phyloP scores from a whole-genome alignment of 23 red algal genomes.

The Porphyridium purpureum region DNA sequence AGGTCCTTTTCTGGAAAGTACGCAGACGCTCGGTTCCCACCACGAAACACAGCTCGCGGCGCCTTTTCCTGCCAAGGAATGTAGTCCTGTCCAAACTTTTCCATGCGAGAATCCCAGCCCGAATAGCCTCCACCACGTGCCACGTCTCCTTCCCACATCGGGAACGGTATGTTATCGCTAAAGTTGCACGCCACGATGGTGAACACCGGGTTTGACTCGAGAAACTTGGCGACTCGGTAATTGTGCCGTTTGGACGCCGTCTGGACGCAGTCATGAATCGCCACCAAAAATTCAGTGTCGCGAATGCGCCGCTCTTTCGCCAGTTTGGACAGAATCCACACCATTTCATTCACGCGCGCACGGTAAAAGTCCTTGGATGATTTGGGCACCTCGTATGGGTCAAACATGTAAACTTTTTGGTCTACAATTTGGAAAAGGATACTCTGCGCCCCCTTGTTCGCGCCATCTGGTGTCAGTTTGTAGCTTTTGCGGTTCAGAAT shows the following conservation, averaged over 20 bases:
- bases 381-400: conserved; percentile 67
- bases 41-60: conserved; percentile 71
- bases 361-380: conserved; percentile 65
- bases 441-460: conserved; percentile 58
- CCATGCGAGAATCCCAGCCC: conserved; percentile 68
- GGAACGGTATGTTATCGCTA: conserved; percentile 93
- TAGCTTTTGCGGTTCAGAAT: conserved; percentile 33
- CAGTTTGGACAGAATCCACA: conserved; percentile 48
- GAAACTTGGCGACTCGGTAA: conserved; percentile 43
- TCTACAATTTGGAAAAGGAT: conserved; percentile 59
- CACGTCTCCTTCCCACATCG: conserved; percentile 73
- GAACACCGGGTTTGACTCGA: conserved; percentile 58
- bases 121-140: conserved; percentile 35
- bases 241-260: conserved; percentile 53
- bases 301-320: conserved; percentile 36
- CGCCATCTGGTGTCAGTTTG: conserved; percentile 36
- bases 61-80: conserved; percentile 51
- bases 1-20: conserved; percentile 40
- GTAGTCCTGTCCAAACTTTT: conserved; percentile 34
- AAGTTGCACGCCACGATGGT: conserved; percentile 84
- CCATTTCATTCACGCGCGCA: conserved; percentile 50
- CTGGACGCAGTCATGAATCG: conserved; percentile 97
- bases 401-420: conserved; percentile 51
- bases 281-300: conserved; percentile 68
- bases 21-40: conserved; percentile 60